Evolutionary conservation across 140 eudicot genomes (phyloP), one percentile per base, ranked within the genome.

Genomic region (Ambrosia hybrid): DNA sequence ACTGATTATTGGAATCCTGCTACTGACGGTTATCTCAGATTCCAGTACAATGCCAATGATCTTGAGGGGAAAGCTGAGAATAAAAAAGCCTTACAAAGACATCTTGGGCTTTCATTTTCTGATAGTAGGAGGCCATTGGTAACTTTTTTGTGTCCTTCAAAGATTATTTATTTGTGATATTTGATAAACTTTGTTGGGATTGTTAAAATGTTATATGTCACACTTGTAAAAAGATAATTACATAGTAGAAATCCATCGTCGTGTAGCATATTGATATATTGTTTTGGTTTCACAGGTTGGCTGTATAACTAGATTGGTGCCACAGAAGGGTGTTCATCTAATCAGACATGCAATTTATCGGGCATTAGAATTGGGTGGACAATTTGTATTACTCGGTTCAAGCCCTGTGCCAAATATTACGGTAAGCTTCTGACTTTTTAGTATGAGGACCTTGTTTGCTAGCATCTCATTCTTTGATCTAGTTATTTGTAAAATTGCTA

Each of bases 271-370:
- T 71, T 71, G 26, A 38, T 65, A 6, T 17, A 11, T 76, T 36
- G 33, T 76, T 55, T 30, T 76, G 41, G 33, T 76, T 55, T 30
- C 66, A 72, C 82, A 93, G 99, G 97, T 93, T 79, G 93, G 94
- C 68, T 93, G 97, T 85, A 86, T 93, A 78, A 93, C 99, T 70
- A 88, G 99, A 78, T 77, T 93, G 87, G 99, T 93, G 14, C 99
- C 99, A 41, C 99, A 93, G 59, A 93, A 93, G 85, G 98, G 99
- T 49, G 97, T 93, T 59, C 99, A 88, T 87, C 91, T 93, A 15
- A 93, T 93, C 72, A 82, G 96, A 79, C 99, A 93, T 78, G 99
- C 99, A 45, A 86, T 93, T 51, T 90, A 93, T 61, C 82, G 91
- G 59, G 84, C 96, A 57, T 11, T 90, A 83, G 99, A 93, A 64